Evolutionary conservation across 1,284 basidiomycete species (phyloP).

Genomic region (Naganishia sp.): DNA sequence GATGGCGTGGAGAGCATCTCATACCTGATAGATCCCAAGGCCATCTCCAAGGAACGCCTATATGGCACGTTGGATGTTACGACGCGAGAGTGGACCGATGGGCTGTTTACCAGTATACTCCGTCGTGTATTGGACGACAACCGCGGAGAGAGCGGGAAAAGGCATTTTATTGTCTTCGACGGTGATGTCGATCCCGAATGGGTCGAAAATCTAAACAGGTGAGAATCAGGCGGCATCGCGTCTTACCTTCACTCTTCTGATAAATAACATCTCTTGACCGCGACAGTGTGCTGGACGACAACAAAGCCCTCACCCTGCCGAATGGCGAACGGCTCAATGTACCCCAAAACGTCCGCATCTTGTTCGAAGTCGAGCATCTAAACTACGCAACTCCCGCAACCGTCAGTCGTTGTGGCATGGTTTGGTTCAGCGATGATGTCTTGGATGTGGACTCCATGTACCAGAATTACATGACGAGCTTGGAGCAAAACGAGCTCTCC

Average conservation of each 20-base stretch:
- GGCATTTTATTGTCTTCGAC: conserved; percentile 99
- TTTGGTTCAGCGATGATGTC: conserved; percentile 99
- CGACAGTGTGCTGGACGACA: conserved; percentile 94
- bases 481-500: conserved; percentile 7
- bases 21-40: conserved; percentile 99
- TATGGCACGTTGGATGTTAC: conserved; percentile 97
- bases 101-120: conserved; percentile 95
- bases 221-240: conserved; percentile 36
- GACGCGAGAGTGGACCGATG: conserved; percentile 99
- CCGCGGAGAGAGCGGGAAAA: conserved; percentile 91
- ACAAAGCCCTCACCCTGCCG: conserved; percentile 94
- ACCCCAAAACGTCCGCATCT: conserved; percentile 94
- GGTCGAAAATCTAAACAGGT: conserved; percentile 99
- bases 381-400: conserved; percentile 97
- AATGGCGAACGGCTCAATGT: conserved; percentile 98
- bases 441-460: conserved; percentile 90
- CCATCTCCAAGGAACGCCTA: conserved; percentile 96
- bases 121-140: conserved; percentile 99
- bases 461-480: conserved; percentile 69
- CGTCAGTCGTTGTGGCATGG: conserved; percentile 99
- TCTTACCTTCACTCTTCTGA: background rate
- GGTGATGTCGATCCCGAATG: conserved; percentile 99
- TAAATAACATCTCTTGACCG: background rate
- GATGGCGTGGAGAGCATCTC: conserved; percentile 90
- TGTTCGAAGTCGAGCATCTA: conserved; percentile 99